Conservation (phyloP, 306 rosid genomes). For the Calophaca sinica region DNA sequence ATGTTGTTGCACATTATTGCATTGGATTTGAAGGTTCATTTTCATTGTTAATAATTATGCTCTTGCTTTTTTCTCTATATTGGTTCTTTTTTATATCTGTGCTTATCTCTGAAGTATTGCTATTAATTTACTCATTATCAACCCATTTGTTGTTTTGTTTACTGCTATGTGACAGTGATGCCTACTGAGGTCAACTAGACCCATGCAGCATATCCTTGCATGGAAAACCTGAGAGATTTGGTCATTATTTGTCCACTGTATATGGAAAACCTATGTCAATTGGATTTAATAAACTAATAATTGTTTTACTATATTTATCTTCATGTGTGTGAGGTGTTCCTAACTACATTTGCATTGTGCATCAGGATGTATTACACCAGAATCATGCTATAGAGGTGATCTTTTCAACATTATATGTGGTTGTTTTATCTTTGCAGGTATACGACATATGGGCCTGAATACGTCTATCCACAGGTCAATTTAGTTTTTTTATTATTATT, state of each 20-base stretch:
- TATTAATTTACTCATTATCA: conserved; percentile 25
- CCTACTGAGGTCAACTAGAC: conserved; percentile 37
- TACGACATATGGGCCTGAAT: conserved; percentile 90
- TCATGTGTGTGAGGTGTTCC: conserved; percentile 36
- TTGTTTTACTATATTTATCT: conserved; percentile 15
- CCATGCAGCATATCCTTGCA: conserved; percentile 38
- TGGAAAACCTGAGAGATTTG: conserved; percentile 25
- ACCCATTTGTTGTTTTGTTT: conserved; percentile 13
- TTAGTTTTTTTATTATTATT: conserved; percentile 8
- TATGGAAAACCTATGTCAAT: conserved; percentile 39
- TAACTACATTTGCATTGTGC: conserved; percentile 51
- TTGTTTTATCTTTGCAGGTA: conserved; percentile 73
- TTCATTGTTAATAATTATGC: background rate
- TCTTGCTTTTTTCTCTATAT: conserved; percentile 7
- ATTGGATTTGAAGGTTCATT: conserved; percentile 23
- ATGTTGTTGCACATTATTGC: conserved; percentile 4
- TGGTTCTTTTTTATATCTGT: conserved; percentile 20
- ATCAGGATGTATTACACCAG: conserved; percentile 51
- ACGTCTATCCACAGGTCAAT: conserved; percentile 76
- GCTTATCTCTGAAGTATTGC: background rate
- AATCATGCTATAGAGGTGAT: conserved; percentile 52
- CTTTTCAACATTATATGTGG: conserved; percentile 49
- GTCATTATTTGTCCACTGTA: conserved; percentile 33
- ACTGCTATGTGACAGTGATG: conserved; percentile 35
- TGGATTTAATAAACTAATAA: too few relatives aligned